Percentiles rank a stretch among this genome's conserved stretches.
These are phyloP conservation scores for Chlorella sp. DNA, from an alignment of 139 green algal genomes.

Conservation along the genomic window DNA sequence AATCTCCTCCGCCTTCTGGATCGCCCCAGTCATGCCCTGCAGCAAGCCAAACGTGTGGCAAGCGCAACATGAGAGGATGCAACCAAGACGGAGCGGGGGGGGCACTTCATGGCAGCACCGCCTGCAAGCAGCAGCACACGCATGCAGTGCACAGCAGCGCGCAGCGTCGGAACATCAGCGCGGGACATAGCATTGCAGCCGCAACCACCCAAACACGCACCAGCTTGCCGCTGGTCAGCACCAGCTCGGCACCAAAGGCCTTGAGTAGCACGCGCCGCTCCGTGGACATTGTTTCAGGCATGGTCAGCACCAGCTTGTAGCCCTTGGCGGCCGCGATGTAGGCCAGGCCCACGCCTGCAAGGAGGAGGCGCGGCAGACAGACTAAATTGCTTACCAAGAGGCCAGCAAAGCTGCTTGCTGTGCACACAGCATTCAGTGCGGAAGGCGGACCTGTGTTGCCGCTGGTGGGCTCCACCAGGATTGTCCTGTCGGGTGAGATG, in stretches of 20 bases:
- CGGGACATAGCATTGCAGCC: too few relatives aligned
- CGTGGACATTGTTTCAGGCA: slow-evolving; percentile 97
- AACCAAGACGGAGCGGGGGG: too few relatives aligned
- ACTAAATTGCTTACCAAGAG: too few relatives aligned
- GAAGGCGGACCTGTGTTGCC: slow-evolving; percentile 90
- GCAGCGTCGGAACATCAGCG: too few relatives aligned
- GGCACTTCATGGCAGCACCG: too few relatives aligned
- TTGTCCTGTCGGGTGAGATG: slow-evolving; percentile 84
- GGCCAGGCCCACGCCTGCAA: slow-evolving; percentile 90
- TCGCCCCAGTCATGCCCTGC: slow-evolving; percentile 82
- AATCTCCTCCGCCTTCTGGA: slow-evolving; percentile 95
- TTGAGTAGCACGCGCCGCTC: slow-evolving; percentile 94
- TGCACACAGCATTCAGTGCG: too few relatives aligned
- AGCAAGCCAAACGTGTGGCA: too few relatives aligned
- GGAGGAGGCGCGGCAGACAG: too few relatives aligned
- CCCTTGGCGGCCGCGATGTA: slow-evolving; percentile 95
- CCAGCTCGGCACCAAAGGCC: slow-evolving; percentile 91
- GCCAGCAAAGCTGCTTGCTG: too few relatives aligned
- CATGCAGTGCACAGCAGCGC: too few relatives aligned
- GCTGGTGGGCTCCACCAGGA: slow-evolving; percentile 91
- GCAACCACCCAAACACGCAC: not conserved
- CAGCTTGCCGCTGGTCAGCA: slow-evolving; percentile 82
- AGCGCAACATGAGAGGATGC: too few relatives aligned
- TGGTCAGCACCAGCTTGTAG: slow-evolving; percentile 97
- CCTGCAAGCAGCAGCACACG: too few relatives aligned